Conservation (phyloP, 1,284 basidiomycete species). For the Apiotrichum porosum region DNA sequence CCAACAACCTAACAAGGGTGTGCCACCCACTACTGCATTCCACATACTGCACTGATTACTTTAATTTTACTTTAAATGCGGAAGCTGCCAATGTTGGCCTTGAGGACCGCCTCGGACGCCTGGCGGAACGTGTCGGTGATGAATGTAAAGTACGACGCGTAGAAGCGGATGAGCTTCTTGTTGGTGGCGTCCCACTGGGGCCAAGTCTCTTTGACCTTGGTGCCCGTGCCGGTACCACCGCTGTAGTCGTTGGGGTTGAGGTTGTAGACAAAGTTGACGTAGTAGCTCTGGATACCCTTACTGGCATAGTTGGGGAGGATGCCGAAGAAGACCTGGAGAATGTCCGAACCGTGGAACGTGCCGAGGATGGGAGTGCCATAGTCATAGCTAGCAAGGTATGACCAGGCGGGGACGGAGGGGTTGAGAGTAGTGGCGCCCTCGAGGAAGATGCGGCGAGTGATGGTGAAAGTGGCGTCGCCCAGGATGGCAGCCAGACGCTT, state of each 20-base stretch:
- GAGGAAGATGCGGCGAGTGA: constrained; percentile 16
- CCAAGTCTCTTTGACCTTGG: constrained; percentile 10
- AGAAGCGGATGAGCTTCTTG: constrained; percentile 10
- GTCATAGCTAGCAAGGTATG: constrained; percentile 17
- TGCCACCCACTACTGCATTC: no score
- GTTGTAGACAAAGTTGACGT: constrained; percentile 22
- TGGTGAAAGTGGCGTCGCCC: constrained; percentile 12
- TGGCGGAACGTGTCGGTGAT: constrained; percentile 11
- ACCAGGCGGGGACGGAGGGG: constrained; percentile 16
- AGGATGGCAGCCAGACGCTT: constrained; percentile 16
- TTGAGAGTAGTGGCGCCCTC: background rate
- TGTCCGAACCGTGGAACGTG: constrained; percentile 14
- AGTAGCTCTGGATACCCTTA: constrained; percentile 14
- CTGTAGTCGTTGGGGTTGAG: constrained; percentile 15
- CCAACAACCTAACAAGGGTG: no score
- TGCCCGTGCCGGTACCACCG: constrained; percentile 4
- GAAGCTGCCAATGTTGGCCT: background rate
- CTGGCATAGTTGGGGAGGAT: constrained; percentile 15
- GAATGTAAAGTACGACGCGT: constrained; percentile 1
- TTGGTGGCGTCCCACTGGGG: constrained; percentile 3
- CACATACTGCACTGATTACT: no score
- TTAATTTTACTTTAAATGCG: background rate
- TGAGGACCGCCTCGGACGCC: background rate
- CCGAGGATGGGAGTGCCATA: constrained; percentile 15
- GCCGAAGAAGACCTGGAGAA: constrained; percentile 18